Base-by-base conservation (phyloP, 129 eudicot genomes). In the Saposhnikovia divaricata region DNA sequence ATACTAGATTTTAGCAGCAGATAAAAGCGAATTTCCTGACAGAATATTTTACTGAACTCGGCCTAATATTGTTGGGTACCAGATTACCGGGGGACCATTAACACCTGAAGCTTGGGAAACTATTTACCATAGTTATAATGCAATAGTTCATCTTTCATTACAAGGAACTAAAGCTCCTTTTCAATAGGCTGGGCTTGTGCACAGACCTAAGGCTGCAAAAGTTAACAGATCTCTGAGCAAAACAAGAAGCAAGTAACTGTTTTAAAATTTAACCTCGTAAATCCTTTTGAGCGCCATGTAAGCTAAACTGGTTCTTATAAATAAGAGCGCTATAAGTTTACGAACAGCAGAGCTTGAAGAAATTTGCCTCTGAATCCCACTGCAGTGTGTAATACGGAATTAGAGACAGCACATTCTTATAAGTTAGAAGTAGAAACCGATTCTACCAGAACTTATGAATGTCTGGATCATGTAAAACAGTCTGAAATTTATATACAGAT, bases 291-390 rank as follows among this genome's bases (percentile, higher is more conserved):
- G 83, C 76, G 88, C 94, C 99, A 95, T 95, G 87, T 90, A 92
- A 75, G 88, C 92, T 89, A 90, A 83, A 88, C 99, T 92, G 86
- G 91, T 92, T 83, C 78, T 87, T 86, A 95, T 68, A 39, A 90
- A 91, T 25, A 90, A 55, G 63, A 89, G 82, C 8, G 94, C 99
- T 78, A 92, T 42, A 78, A 87, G 83, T 85, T 87, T 90, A 76
- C 89, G 92, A 81, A 79, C 85, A 79, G 89, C 83, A 34, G 99
- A 90, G 85, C 88, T 87, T 66, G 94, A 76, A 73, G 85, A 81
- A 61, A 95, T 86, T 85, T 95, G 99, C 83, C 88, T 95, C 88
- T 90, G 96, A 47, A 92, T 95, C 84, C 93, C 97, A 81, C 99
- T 95, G 92, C 90, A 89, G 77, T 18, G 72, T 27, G 72, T 75